A percentile compares a stretch with the other conserved stretches of the same genome.
phyloP scores from a whole-genome alignment of 192 early-diverging fungal species.

The Entophlyctis luteolus region DNA sequence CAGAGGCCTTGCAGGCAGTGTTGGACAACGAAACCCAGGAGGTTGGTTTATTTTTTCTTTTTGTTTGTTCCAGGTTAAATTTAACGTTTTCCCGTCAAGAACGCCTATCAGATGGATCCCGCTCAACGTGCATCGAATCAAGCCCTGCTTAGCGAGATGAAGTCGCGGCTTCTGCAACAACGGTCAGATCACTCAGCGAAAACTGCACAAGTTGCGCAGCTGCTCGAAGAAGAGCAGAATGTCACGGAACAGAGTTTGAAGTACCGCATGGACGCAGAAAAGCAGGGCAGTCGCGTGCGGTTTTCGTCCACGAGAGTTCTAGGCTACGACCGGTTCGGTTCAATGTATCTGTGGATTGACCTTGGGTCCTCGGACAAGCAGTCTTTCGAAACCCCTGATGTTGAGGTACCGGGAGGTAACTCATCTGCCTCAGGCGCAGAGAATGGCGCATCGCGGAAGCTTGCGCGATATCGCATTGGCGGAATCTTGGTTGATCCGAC shows the following conservation, averaged over 20 bases:
- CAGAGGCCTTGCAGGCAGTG: background rate
- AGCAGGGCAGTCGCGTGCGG: background rate
- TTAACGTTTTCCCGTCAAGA: no score
- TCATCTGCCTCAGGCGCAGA: background rate
- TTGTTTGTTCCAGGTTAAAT: no score
- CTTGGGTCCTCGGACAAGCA: constrained; percentile 2
- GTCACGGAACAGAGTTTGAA: background rate
- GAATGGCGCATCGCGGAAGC: background rate
- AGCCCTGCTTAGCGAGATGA: no score
- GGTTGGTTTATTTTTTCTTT: no score
- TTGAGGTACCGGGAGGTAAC: no score
- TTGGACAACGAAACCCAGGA: background rate
- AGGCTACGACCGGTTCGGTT: constrained; percentile 2
- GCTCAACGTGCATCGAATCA: no score
- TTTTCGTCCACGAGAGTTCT: background rate
- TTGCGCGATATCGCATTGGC: background rate
- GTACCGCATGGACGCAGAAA: no score
- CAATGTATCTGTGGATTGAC: constrained; percentile 16
- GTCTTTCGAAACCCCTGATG: background rate
- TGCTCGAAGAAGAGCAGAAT: background rate
- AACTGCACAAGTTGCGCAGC: no score
- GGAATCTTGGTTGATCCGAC: background rate
- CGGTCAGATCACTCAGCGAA: no score
- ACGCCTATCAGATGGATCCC: no score
- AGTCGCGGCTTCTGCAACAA: no score